Evolutionary conservation across 2,329 filamentous ascomycete species (phyloP).

Genomic region (Apiospora aurea): DNA sequence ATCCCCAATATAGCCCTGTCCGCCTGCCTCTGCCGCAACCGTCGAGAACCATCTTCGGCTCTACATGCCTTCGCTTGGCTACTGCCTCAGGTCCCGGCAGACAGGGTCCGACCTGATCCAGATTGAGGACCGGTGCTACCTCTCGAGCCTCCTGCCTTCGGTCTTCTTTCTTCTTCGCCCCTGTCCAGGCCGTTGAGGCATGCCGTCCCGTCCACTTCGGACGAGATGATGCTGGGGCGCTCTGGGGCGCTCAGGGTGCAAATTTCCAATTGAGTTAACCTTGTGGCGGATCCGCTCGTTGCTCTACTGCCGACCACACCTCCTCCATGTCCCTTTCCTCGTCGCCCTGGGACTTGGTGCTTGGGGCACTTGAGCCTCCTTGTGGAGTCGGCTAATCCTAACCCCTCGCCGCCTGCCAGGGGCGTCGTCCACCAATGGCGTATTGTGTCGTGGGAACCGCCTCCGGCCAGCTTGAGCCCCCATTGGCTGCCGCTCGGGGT

Average conservation of each 20-base stretch:
- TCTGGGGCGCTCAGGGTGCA: background rate
- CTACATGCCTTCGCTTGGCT: constrained; percentile 2
- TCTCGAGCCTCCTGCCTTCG: constrained; percentile 1
- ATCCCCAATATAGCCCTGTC: background rate
- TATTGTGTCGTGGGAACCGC: constrained; percentile 12
- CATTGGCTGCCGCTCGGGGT: background rate
- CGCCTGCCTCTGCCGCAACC: background rate
- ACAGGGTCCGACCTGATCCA: constrained; percentile 1
- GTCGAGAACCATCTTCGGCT: constrained; percentile 8
- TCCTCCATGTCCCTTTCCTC: background rate
- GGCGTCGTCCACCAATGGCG: background rate
- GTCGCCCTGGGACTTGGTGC: background rate
- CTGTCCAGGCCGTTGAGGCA: constrained; percentile 1
- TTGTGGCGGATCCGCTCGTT: background rate
- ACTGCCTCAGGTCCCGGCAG: constrained; percentile 1
- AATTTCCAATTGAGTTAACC: constrained; percentile 10
- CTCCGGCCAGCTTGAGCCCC: background rate
- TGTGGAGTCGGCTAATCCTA: constrained; percentile 3
- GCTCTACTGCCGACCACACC: constrained; percentile 1
- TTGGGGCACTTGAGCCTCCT: constrained; percentile 14
- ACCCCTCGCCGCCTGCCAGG: background rate
- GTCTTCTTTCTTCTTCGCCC: background rate
- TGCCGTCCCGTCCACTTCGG: constrained; percentile 8
- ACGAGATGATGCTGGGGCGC: background rate
- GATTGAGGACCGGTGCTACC: constrained; percentile 10